phyloP scores from a whole-genome alignment of 2,329 filamentous ascomycete genomes.

The Microdochium nivale region DNA sequence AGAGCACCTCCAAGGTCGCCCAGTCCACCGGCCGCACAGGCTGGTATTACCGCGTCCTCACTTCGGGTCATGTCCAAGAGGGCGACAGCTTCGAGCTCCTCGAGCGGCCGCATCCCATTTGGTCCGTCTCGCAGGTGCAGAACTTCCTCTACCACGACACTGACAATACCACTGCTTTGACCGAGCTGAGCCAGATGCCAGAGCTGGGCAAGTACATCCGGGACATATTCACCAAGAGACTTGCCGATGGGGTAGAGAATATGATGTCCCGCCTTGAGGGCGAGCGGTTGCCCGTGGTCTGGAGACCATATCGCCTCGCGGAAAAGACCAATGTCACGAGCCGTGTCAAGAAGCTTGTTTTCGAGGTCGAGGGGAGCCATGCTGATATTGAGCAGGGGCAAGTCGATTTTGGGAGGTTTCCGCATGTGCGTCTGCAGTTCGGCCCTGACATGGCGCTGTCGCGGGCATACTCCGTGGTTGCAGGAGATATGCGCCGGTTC shows the following conservation, averaged over 20 bases:
- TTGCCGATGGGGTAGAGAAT: slow-evolving; percentile 34
- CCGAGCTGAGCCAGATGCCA: slow-evolving; percentile 39
- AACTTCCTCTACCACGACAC: slow-evolving; percentile 48
- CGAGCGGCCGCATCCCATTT: slow-evolving; percentile 43
- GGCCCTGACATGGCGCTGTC: slow-evolving; percentile 43
- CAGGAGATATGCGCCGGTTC: slow-evolving; percentile 39
- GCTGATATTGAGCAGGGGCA: slow-evolving; percentile 21
- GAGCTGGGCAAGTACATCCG: slow-evolving; percentile 37
- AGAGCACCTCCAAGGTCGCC: slow-evolving; percentile 48
- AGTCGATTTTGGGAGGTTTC: slow-evolving; percentile 28
- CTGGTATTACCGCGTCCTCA: slow-evolving; percentile 55
- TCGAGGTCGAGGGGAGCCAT: slow-evolving; percentile 30
- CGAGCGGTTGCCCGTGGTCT: slow-evolving; percentile 20
- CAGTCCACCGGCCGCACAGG: slow-evolving; percentile 50
- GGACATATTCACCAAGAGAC: slow-evolving; percentile 35
- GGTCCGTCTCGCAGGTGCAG: slow-evolving; percentile 53
- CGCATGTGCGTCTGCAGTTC: slow-evolving; percentile 49
- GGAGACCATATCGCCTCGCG: slow-evolving; percentile 36
- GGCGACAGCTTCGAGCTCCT: slow-evolving; percentile 48
- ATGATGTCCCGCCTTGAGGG: slow-evolving; percentile 14
- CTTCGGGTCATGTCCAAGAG: slow-evolving; percentile 40
- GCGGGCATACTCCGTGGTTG: slow-evolving; percentile 48
- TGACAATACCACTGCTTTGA: slow-evolving; percentile 38
- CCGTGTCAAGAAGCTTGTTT: slow-evolving; percentile 38
- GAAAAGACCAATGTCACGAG: slow-evolving; percentile 41